phyloP scores from a whole-genome alignment of 305 asterid genomes.

The Fraxinus baroniana region DNA sequence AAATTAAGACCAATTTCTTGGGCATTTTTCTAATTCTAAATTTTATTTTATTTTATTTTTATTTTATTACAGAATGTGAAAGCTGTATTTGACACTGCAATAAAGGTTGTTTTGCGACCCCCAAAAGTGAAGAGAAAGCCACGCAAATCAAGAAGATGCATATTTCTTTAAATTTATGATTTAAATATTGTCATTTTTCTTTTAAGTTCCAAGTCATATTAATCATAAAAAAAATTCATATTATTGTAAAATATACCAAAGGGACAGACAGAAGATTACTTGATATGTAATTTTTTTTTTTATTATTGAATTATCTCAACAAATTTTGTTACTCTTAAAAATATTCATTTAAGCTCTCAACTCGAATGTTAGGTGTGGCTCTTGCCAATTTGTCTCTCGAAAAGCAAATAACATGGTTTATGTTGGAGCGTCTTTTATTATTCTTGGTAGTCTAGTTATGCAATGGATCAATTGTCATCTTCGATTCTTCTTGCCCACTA shows the following conservation, averaged over 20 bases:
- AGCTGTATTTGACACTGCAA: slow-evolving; percentile 73
- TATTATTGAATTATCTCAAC: neutral
- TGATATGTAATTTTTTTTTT: neutral
- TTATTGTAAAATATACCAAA: slow-evolving; percentile 20
- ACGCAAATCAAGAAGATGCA: slow-evolving; percentile 55
- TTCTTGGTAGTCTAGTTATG: neutral
- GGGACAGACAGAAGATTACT: slow-evolving; percentile 8
- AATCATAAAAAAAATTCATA: neutral
- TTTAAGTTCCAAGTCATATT: neutral
- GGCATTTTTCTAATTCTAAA: neutral
- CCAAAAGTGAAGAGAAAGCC: slow-evolving; percentile 62
- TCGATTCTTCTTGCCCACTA: too few species aligned
- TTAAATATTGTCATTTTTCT: neutral
- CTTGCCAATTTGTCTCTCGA: neutral
- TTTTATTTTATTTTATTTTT: neutral
- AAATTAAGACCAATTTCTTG: neutral
- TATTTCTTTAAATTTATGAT: slow-evolving; percentile 45
- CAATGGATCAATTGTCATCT: neutral
- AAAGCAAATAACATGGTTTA: neutral
- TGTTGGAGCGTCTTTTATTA: neutral
- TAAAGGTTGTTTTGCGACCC: slow-evolving; percentile 75
- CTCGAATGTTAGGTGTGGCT: neutral
- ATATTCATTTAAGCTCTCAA: neutral
- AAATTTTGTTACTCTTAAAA: neutral
- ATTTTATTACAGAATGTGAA: slow-evolving; percentile 64